phyloP scores from a whole-genome alignment of 2,329 filamentous ascomycete species.

The Alternaria sp. region DNA sequence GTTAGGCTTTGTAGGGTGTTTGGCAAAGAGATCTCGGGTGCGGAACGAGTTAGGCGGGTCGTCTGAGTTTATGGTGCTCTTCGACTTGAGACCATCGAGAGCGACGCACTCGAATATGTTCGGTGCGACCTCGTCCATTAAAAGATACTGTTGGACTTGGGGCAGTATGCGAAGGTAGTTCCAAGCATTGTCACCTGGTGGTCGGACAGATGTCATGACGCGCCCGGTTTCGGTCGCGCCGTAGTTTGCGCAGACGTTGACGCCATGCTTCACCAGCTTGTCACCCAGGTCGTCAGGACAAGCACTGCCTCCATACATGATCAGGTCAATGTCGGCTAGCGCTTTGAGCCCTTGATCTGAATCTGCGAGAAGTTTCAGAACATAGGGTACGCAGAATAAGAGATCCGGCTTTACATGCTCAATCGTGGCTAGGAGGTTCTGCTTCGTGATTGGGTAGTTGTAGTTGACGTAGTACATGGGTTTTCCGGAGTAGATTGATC shows the following conservation, averaged over 20 bases:
- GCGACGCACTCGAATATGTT: conserved; percentile 54
- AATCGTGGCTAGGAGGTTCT: conserved; percentile 26
- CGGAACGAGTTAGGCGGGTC: conserved; percentile 57
- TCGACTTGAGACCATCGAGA: conserved; percentile 49
- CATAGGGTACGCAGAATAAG: conserved; percentile 70
- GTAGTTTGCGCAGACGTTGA: conserved; percentile 63
- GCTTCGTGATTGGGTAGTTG: conserved; percentile 32
- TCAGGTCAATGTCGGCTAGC: conserved; percentile 59
- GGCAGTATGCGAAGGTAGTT: conserved; percentile 60
- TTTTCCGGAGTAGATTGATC: conserved; percentile 35
- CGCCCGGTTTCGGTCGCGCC: conserved; percentile 70
- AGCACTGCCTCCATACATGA: conserved; percentile 65
- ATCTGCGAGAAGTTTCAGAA: conserved; percentile 69
- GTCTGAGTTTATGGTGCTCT: conserved; percentile 53
- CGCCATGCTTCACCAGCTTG: conserved; percentile 59
- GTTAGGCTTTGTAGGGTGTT: conserved; percentile 53
- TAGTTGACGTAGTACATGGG: conserved; percentile 30
- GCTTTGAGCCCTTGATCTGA: conserved; percentile 61
- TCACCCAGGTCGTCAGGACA: conserved; percentile 69
- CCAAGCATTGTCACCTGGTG: conserved; percentile 65
- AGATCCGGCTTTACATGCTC: conserved; percentile 55
- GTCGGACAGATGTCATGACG: conserved; percentile 67
- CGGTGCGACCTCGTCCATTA: conserved; percentile 49
- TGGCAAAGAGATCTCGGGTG: conserved; percentile 60
- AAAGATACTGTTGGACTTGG: conserved; percentile 53